Evolutionary conservation across 768 basidiomycete genomes (phyloP), one percentile per base, ranked within the genome.

Genomic region (Guyanaporus albipodus): DNA sequence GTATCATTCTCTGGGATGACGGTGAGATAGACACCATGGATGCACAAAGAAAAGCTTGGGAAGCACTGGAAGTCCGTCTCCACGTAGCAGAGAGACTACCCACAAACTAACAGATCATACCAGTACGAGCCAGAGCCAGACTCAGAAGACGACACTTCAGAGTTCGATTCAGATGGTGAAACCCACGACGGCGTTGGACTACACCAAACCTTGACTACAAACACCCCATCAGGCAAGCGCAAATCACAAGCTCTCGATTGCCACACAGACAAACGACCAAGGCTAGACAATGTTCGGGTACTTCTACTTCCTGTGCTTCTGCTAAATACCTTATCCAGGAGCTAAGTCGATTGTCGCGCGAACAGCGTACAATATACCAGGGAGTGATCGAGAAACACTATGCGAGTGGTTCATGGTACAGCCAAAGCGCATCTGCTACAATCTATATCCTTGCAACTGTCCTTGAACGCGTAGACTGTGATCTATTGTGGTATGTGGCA

Each of bases 1-100:
- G 85, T 42, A 81, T 97, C 17, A 72, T 95, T 24, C 76, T 98
- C 0, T 99, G 96, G 96, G 91, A 93, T 53, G 93, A 95, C 58
- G 91, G 91, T 4, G 83, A 80, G 15, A 85, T 82, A 2, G 82
- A 83, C 46, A 74, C 74, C 46, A 71, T 95, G 56, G 70, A 71
- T 29, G 79, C 86, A 35, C 84, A 91, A 58, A 76, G 77, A 58
- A 82, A 81, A 58, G 87, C 92, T 32, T 97, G 86, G 82, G 87
- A 94, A 67, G 79, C 84, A 11, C 66, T 92, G 6, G 79, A 84
- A 69, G 94, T 94, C 59, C 55, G 78, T 66, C 23, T 35, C n/a
- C 24, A 1, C n/a, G 15, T 9, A 6, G 26, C 43, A 4, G 23
- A 8, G 8, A 28, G 9, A 34, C 8, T 15, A 15, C 38, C 44